Evolutionary conservation across 129 eudicot species (phyloP), one percentile per base, ranked within the genome.

Genomic region (Calendula officinalis): DNA sequence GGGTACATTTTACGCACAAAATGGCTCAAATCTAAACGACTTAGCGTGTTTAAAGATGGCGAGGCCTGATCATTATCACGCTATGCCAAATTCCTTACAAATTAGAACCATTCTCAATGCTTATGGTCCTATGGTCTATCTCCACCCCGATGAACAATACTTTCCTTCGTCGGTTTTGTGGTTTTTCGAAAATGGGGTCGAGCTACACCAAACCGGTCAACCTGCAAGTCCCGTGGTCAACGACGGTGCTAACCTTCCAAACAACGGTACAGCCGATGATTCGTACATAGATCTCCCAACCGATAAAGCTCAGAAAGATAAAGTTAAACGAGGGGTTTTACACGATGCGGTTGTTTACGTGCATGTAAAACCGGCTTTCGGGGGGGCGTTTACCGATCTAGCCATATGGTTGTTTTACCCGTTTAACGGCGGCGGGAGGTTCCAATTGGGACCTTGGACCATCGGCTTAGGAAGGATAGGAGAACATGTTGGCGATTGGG

Each of bases 401-500:
- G 74, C 71, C 44, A 42, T 81, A 60, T 77, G 86, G 86, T 48
- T 81, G 47, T 81, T 56, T 73, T 81, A 81, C 79, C 86, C 82
- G 14, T 81, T 81, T 69, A 81, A 81, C 11, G 80, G 86, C 5
- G 69, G 67, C 34, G 79, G 77, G n/a, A 63, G 27, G 64, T 68
- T 79, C 7, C 81, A 77, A 57, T 3, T 73, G 10, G 82, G 80
- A 22, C 64, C 74, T n/a, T 33, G 73, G 9, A 65, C 47, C 30
- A 56, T 81, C 9, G 27, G 53, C 13, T 49, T 81, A 11, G 69
- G 76, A 4, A 7, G 12, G 6, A 59, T 81, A 11, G 86, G 86
- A 34, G 80, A 81, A 60, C 86, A 81, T 38, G 80, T 77, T n/a
- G 41, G 80, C n/a, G 86, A 81, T 13, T 81, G 86, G 86, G 82